A percentile compares a stretch with the other conserved stretches of the same genome.
phyloP scores from a whole-genome alignment of 176 grass and related monocot species.

The Carex kokanica region DNA sequence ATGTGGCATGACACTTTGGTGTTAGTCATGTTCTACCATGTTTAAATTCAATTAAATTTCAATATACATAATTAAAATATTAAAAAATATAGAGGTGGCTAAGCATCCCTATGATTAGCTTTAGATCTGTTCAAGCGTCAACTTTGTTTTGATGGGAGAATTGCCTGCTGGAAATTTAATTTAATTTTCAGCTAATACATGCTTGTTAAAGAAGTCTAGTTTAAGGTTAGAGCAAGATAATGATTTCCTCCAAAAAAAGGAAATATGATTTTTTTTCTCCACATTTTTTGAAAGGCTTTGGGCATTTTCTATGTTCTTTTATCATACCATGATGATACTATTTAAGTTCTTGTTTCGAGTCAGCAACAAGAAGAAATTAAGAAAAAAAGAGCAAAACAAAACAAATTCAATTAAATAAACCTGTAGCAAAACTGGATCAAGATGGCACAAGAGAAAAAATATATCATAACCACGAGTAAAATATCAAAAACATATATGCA shows the following conservation, averaged over 20 bases:
- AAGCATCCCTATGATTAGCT: no score
- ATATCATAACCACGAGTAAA: background rate
- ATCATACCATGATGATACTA: background rate
- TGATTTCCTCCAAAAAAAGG: background rate
- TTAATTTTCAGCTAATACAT: background rate
- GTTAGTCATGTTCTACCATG: no score
- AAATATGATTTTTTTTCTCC: background rate
- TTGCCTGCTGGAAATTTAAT: background rate
- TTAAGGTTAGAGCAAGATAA: background rate
- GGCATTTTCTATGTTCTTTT: background rate
- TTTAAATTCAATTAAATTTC: no score
- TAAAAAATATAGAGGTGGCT: no score
- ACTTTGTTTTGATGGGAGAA: background rate
- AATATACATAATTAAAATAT: no score
- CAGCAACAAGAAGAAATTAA: background rate
- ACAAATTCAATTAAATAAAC: background rate
- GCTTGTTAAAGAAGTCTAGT: background rate
- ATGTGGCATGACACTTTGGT: no score
- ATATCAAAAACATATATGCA: constrained; percentile 4
- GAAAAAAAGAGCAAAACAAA: background rate
- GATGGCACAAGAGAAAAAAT: background rate
- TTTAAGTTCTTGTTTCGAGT: background rate
- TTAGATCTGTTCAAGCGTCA: no score
- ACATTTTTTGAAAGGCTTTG: background rate
- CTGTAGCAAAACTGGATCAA: background rate